phyloP scores from a whole-genome alignment of 371 early-diverging fungal species.

The Dichotomocladium elegans region DNA sequence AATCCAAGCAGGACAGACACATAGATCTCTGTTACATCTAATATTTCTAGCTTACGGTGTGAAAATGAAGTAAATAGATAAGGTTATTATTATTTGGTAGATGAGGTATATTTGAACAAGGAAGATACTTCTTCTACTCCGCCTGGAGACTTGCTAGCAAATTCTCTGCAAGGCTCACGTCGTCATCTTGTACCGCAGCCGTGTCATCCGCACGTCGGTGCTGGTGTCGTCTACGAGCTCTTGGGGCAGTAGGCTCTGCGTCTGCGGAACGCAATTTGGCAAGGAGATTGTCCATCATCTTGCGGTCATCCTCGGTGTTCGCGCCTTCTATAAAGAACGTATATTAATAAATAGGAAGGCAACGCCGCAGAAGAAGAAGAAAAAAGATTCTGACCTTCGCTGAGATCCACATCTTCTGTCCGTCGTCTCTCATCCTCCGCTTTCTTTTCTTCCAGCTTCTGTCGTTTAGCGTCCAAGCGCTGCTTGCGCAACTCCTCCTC shows the following conservation, averaged over 20 bases:
- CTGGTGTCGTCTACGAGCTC: conserved; percentile 2
- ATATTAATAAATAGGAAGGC: not conserved
- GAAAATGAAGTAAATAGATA: no score
- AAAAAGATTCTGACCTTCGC: conserved; percentile 2
- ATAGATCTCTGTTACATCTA: no score
- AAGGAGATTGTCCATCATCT: conserved; percentile 41
- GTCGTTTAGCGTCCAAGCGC: conserved; percentile 3
- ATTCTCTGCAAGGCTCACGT: conserved; percentile 4
- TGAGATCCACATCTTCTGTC: conserved; percentile 10
- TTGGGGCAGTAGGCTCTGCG: conserved; percentile 19
- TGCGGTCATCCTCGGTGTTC: conserved; percentile 23
- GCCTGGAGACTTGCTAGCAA: conserved; percentile 14
- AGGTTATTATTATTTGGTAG: no score
- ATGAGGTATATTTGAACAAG: not conserved
- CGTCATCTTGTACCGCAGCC: not conserved
- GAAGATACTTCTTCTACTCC: not conserved
- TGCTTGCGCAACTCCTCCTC: conserved; percentile 28
- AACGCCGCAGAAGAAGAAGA: not conserved
- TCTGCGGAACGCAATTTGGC: conserved; percentile 39
- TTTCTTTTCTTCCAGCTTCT: conserved; percentile 2
- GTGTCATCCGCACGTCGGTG: not conserved
- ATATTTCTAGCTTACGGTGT: no score
- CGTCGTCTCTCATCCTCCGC: not conserved
- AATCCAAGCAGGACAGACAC: no score
- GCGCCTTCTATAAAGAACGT: not conserved